Conservation (phyloP, 1,139 yeast species). For the Magnusiomyces suaveolens region DNA sequence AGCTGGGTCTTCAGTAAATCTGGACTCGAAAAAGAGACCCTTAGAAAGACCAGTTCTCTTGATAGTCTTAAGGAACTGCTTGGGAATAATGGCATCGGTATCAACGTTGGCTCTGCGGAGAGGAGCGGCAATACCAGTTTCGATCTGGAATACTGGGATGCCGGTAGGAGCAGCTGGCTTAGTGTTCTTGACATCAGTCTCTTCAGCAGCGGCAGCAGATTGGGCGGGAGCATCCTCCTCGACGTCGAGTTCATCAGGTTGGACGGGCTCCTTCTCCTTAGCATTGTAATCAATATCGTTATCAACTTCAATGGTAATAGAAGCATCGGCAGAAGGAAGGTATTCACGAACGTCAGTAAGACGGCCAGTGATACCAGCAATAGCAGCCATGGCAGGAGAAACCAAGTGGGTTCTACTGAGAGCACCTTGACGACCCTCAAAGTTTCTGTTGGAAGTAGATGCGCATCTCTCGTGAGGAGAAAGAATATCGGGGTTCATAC, state of each 20-base stretch:
- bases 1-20: slow-evolving; percentile 55
- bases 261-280: slow-evolving; percentile 56
- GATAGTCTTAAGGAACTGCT: slow-evolving; percentile 93
- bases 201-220: slow-evolving; percentile 22
- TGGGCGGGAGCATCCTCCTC: slow-evolving; percentile 22
- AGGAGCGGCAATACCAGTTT: slow-evolving; percentile 87
- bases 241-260: slow-evolving; percentile 26
- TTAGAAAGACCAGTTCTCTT: slow-evolving; percentile 86
- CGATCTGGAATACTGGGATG: slow-evolving; percentile 61
- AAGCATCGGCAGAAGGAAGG: slow-evolving; percentile 54
- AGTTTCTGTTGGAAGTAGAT: slow-evolving; percentile 95
- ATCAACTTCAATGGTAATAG: slow-evolving; percentile 45
- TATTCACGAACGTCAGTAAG: slow-evolving; percentile 84
- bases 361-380: slow-evolving; percentile 89
- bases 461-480: slow-evolving; percentile 96
- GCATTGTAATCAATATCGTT: slow-evolving; percentile 53
- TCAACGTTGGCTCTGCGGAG: slow-evolving; percentile 90
- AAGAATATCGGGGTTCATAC: slow-evolving; percentile 97
- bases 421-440: slow-evolving; percentile 99
- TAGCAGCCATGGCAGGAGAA: slow-evolving; percentile 99
- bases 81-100: slow-evolving; percentile 97
- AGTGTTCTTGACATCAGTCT: slow-evolving; percentile 25
- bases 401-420: slow-evolving; percentile 87
- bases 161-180: slow-evolving; percentile 40
- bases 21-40: slow-evolving; percentile 84